These are phyloP conservation scores for Adansonia gregorii DNA, from an alignment of 441 rosid genomes.

Conservation along the genomic window DNA sequence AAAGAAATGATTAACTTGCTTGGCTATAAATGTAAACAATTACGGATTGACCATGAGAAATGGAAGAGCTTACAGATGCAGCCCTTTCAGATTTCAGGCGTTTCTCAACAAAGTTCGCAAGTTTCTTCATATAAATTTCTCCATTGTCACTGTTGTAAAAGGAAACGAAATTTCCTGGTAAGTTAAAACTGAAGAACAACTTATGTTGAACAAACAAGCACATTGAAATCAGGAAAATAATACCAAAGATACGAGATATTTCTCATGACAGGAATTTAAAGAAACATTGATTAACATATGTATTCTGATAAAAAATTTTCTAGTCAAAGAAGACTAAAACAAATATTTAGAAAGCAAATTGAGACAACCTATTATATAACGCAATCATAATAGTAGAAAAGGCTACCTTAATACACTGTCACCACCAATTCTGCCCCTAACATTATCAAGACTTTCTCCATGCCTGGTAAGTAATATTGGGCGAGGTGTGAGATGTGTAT, in stretches of 20 bases:
- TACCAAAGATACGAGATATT: not conserved
- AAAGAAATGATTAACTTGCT: not conserved
- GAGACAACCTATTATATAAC: not conserved
- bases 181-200: slow-evolving; percentile 17
- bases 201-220: not conserved
- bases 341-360: slow-evolving; percentile 11
- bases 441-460: slow-evolving; percentile 96
- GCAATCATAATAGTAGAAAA: slow-evolving; percentile 22
- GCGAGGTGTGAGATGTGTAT: slow-evolving; percentile 98
- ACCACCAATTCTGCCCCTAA: slow-evolving; percentile 98
- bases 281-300: not conserved
- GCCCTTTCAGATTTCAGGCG: slow-evolving; percentile 94
- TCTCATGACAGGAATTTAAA: slow-evolving; percentile 9
- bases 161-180: slow-evolving; percentile 19
- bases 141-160: slow-evolving; percentile 71
- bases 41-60: not conserved
- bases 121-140: slow-evolving; percentile 88
- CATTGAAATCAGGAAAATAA: slow-evolving; percentile 1
- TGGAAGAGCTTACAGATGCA: slow-evolving; percentile 80
- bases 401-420: slow-evolving; percentile 80
- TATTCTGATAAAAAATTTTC: slow-evolving; percentile 8
- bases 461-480: slow-evolving; percentile 98
- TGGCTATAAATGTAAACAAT: not conserved
- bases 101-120: slow-evolving; percentile 88
- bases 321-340: slow-evolving; percentile 16